Conservation (phyloP, 2,329 filamentous ascomycete genomes). For the Colletotrichum eremochloae region DNA sequence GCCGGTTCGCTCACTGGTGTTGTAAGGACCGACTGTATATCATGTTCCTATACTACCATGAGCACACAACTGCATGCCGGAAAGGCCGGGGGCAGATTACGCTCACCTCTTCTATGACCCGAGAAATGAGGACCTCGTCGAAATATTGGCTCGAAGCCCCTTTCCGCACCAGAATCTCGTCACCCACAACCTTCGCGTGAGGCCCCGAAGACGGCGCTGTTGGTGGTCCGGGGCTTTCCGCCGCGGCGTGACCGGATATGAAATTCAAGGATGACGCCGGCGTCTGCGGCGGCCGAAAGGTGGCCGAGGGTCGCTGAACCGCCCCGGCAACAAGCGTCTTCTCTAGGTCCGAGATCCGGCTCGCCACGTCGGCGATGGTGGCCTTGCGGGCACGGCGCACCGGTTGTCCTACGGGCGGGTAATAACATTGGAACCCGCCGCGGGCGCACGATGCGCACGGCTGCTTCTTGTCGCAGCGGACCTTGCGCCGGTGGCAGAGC, state of each 20-base stretch:
- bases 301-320: neutral
- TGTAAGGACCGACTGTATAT: slow-evolving; percentile 43
- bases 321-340: slow-evolving; percentile 45
- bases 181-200: slow-evolving; percentile 11
- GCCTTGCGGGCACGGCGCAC: slow-evolving; percentile 46
- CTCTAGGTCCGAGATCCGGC: slow-evolving; percentile 52
- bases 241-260: neutral
- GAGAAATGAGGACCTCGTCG: slow-evolving; percentile 54
- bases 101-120: slow-evolving; percentile 51
- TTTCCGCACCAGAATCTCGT: slow-evolving; percentile 50
- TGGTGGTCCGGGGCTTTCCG: neutral
- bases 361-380: slow-evolving; percentile 51
- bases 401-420: slow-evolving; percentile 47
- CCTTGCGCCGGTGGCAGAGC: slow-evolving; percentile 50
- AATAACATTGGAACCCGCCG: slow-evolving; percentile 48
- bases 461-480: slow-evolving; percentile 50
- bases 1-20: slow-evolving; percentile 30
- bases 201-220: neutral
- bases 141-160: slow-evolving; percentile 53
- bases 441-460: slow-evolving; percentile 47
- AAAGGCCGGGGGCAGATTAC: neutral
- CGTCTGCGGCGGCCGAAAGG: neutral
- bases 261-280: neutral
- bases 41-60: slow-evolving; percentile 39
- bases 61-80: neutral